Conservation (phyloP, 129 eudicot species). For the Chrysanthemum seticuspe region DNA sequence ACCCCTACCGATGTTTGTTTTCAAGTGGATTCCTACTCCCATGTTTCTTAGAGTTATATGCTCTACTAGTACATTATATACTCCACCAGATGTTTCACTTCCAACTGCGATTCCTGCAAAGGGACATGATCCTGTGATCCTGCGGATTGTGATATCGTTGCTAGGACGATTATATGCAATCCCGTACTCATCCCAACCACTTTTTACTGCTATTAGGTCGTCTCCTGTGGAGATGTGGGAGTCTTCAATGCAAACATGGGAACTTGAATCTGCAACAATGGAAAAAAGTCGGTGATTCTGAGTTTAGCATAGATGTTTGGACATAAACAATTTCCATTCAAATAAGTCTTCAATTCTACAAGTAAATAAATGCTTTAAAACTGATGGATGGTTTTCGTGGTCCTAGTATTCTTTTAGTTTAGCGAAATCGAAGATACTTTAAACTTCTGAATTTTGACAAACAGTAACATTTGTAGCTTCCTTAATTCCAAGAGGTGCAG, state of each 20-base stretch:
- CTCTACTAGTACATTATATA: conserved; percentile 51
- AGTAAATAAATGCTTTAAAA: too few species aligned
- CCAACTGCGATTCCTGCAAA: conserved; percentile 74
- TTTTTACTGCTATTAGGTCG: conserved; percentile 73
- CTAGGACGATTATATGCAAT: conserved; percentile 58
- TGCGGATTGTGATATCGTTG: conserved; percentile 45
- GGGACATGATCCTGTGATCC: conserved; percentile 42
- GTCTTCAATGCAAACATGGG: conserved; percentile 78
- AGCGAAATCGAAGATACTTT: not conserved
- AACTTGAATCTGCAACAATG: conserved; percentile 65
- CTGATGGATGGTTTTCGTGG: not conserved
- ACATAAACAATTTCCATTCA: not conserved
- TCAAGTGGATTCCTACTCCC: conserved; percentile 53
- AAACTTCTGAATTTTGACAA: not conserved
- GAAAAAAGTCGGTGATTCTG: not conserved
- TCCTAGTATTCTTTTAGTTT: not conserved
- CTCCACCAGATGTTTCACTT: conserved; percentile 85
- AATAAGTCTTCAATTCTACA: too few species aligned
- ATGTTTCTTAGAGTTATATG: conserved; percentile 49
- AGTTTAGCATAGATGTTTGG: not conserved
- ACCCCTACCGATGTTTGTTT: conserved; percentile 75
- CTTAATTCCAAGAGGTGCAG: not conserved
- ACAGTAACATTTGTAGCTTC: too few species aligned
- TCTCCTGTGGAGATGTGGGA: conserved; percentile 67
- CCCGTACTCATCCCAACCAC: conserved; percentile 92